Percentiles rank a stretch among this genome's conserved stretches.
These are phyloP conservation scores for Solanum chacoense DNA, from an alignment of 305 asterid species.

Conservation along the genomic window DNA sequence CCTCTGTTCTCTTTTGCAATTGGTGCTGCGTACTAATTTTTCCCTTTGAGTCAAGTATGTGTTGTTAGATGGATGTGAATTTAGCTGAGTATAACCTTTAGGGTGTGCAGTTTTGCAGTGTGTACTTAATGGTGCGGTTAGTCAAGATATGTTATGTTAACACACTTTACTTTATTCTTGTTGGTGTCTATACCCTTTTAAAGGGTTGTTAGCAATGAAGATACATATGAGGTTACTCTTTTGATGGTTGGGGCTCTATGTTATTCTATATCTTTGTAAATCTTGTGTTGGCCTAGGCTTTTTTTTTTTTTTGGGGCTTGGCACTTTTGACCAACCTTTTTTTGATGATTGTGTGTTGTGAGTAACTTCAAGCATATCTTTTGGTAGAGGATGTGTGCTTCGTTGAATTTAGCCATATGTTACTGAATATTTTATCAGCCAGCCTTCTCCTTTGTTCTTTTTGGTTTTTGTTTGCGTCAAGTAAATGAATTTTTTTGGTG, in stretches of 20 bases:
- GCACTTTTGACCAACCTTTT: neutral
- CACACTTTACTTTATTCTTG: neutral
- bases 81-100: neutral
- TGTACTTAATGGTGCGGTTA: neutral
- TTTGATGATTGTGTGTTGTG: neutral
- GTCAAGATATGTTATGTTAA: neutral
- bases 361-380: neutral
- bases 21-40: neutral
- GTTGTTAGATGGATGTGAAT: neutral
- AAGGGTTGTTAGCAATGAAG: neutral
- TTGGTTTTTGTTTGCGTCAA: neutral
- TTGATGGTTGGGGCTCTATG: neutral
- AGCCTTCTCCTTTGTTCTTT: neutral
- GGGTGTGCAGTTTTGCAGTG: neutral
- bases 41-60: neutral
- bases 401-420: neutral
- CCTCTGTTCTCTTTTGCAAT: neutral
- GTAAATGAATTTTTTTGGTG: neutral
- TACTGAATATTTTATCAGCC: neutral
- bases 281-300: neutral
- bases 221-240: neutral
- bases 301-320: neutral
- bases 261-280: neutral
- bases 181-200: neutral
- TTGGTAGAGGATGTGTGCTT: neutral